Evolutionary conservation across 768 basidiomycete genomes (phyloP), one percentile per base, ranked within the genome.

Genomic region (Gymnopilus dilepis): DNA sequence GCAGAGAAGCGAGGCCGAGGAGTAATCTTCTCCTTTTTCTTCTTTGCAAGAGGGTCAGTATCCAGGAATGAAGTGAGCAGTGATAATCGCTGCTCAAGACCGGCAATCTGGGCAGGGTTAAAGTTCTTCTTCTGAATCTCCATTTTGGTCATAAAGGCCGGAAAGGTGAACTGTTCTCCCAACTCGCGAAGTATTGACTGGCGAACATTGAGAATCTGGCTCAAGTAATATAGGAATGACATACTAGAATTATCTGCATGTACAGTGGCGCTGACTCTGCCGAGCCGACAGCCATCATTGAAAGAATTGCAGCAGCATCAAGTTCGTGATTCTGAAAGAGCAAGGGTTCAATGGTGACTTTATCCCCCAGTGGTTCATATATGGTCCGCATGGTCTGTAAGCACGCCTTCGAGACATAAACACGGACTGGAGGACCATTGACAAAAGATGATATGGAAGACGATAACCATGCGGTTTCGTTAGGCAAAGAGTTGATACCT

Each of bases 221-320:
- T 0, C 37, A 24, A 31, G 8, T 47, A 41, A 1, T 11, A 40
- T 6, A 3, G 38, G 13, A 37, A 53, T n/a, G 15, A 21, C 30
- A 47, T 17, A 90, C 90, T 64, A 91, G 66, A 24, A 91, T 72
- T 0, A 84, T 81, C 55, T 91, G 90, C 68, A 91, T 84, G 70
- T 91, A 91, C 0, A 91, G 70, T 0, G 90, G 90, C 0, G 87
- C 83, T 0, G 79, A 76, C 1, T 88, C 86, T 0, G 86, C 84
- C 0, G 84, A 83, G 0, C 81, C 84, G 0, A 90, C 77, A 0
- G 88, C 85, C 90, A 91, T 91, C 85, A 91, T 87, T 0, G 88
- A 88, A 31, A 91, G 65, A 59, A 91, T 86, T 0, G 89, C 87
- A 17, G 85, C 74, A 0, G 87, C 86, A 69, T 91, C 90, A 0